Conservation (phyloP, 257 asterid species). For the Przewalskia tangutica region DNA sequence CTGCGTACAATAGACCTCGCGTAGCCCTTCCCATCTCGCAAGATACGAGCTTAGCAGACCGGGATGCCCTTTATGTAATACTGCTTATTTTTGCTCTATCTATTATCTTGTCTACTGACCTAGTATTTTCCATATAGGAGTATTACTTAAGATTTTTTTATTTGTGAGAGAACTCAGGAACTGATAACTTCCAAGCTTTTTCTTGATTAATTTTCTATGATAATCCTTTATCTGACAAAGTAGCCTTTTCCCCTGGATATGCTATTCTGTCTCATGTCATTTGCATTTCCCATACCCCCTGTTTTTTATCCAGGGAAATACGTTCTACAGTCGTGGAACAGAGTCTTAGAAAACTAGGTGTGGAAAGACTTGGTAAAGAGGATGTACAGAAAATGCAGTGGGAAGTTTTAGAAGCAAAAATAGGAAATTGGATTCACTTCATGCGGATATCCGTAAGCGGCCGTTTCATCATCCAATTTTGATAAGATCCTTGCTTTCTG, state of each 20-base stretch:
- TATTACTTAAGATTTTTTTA: neutral
- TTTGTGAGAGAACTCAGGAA: neutral
- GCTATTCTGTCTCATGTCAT: neutral
- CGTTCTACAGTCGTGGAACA: conserved; percentile 69
- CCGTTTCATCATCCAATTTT: neutral
- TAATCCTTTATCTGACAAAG: neutral
- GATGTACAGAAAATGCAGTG: conserved; percentile 97
- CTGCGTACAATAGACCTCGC: too few relatives aligned
- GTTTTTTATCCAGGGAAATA: conserved; percentile 46
- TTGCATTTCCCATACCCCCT: neutral
- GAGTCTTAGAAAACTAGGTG: conserved; percentile 81
- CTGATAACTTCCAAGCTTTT: neutral
- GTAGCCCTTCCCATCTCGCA: too few relatives aligned
- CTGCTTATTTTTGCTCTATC: neutral
- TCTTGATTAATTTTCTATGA: neutral
- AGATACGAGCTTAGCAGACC: too few relatives aligned
- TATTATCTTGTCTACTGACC: neutral
- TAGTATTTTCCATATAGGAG: neutral
- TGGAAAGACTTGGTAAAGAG: conserved; percentile 81
- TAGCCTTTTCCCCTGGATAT: neutral
- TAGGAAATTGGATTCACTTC: conserved; percentile 77
- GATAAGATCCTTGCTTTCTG: neutral
- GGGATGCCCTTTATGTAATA: neutral
- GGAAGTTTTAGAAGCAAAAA: conserved; percentile 92
- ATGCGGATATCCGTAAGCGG: conserved; percentile 69